These are phyloP conservation scores for Blastobotrys muscicola DNA, from an alignment of 805 yeast genomes.

Conservation along the genomic window DNA sequence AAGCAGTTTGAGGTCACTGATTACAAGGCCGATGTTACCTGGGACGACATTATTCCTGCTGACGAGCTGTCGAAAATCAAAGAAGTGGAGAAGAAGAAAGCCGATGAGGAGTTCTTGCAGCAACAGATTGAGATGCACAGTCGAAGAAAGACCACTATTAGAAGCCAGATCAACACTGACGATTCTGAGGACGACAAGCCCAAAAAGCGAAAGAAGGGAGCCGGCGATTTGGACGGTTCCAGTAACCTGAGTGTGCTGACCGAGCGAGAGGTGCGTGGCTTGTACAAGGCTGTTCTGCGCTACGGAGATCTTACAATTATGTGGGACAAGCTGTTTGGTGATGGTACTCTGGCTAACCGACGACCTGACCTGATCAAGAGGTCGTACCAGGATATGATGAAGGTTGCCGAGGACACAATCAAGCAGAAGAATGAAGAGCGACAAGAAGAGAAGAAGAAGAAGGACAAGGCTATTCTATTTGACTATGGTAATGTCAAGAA, in stretches of 20 bases:
- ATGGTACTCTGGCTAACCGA: slow-evolving; percentile 80
- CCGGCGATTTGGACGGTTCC: slow-evolving; percentile 31
- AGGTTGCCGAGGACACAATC: slow-evolving; percentile 50
- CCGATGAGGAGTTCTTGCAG: slow-evolving; percentile 77
- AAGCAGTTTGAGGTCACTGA: slow-evolving; percentile 97
- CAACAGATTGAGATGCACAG: slow-evolving; percentile 85
- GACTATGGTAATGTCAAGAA: slow-evolving; percentile 82
- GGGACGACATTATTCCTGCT: slow-evolving; percentile 98
- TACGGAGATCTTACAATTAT: slow-evolving; percentile 64
- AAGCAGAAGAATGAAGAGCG: slow-evolving; percentile 60
- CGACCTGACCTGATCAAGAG: slow-evolving; percentile 69
- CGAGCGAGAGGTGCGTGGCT: slow-evolving; percentile 78
- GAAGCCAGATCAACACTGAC: slow-evolving; percentile 23
- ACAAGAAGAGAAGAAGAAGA: slow-evolving; percentile 23
- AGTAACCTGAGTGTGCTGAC: slow-evolving; percentile 45
- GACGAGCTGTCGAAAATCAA: slow-evolving; percentile 82
- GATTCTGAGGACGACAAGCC: slow-evolving; percentile 35
- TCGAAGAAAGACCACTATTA: slow-evolving; percentile 59
- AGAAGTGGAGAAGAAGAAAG: slow-evolving; percentile 78
- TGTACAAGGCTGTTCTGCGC: slow-evolving; percentile 73
- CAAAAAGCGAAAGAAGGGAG: slow-evolving; percentile 23
- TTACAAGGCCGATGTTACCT: slow-evolving; percentile 93
- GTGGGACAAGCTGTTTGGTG: slow-evolving; percentile 82
- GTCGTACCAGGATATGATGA: slow-evolving; percentile 64
- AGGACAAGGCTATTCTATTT: slow-evolving; percentile 81